Evolutionary conservation across 768 basidiomycete genomes (phyloP).

Genomic region (Pleurotus eryngii): DNA sequence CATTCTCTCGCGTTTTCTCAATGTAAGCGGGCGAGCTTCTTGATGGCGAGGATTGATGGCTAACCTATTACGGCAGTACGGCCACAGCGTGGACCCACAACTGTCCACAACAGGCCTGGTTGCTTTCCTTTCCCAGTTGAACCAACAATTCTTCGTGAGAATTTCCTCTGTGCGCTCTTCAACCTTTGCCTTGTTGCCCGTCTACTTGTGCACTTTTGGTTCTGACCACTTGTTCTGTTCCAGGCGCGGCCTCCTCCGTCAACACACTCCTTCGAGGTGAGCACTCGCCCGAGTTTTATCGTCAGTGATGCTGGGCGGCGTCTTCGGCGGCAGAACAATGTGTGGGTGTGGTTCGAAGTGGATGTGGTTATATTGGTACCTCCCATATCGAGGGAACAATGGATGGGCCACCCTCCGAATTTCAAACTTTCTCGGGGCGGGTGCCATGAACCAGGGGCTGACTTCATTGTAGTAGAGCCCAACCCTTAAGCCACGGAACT

Average conservation of each 20-base stretch:
- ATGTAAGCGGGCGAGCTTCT: neutral
- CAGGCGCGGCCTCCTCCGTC: constrained; percentile 75
- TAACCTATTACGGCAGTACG: constrained; percentile 32
- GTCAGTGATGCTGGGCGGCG: neutral
- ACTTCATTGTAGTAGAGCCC: constrained; percentile 34
- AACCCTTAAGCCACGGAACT: constrained; percentile 15
- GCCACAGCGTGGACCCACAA: constrained; percentile 49
- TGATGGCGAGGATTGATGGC: constrained; percentile 10
- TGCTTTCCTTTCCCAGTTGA: constrained; percentile 31
- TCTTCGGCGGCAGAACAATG: neutral
- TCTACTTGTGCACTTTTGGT: constrained; percentile 16
- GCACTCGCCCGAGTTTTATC: constrained; percentile 15
- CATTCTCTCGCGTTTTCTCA: neutral
- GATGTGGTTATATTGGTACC: neutral
- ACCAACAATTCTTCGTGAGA: constrained; percentile 31
- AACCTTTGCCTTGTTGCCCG: constrained; percentile 11
- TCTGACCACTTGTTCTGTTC: constrained; percentile 19
- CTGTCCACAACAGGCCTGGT: constrained; percentile 37
- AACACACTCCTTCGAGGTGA: constrained; percentile 57
- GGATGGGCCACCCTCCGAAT: constrained; percentile 14
- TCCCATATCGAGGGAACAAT: constrained; percentile 19
- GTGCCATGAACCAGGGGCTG: constrained; percentile 10
- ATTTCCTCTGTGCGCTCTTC: constrained; percentile 26
- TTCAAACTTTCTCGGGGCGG: constrained; percentile 16
- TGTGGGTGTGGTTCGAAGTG: neutral